Conservation (phyloP, 768 basidiomycete genomes). For the Leccinum arenicola region DNA sequence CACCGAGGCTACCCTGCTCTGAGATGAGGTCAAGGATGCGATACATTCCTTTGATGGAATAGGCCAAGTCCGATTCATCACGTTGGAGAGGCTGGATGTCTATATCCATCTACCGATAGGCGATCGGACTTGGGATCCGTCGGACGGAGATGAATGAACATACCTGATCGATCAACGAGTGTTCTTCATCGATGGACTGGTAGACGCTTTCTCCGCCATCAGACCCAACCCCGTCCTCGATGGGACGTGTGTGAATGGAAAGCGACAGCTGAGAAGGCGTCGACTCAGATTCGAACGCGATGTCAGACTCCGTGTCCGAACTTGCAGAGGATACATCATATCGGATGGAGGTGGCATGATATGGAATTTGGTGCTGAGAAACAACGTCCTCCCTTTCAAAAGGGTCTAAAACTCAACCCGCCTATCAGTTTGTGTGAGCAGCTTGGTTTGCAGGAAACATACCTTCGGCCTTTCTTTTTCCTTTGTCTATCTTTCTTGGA, state of each 20-base stretch:
- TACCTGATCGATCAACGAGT: slow-evolving; percentile 7
- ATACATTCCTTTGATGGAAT: slow-evolving; percentile 45
- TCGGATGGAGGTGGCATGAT: background rate
- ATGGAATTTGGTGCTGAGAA: background rate
- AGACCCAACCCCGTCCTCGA: background rate
- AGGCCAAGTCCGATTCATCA: slow-evolving; percentile 21
- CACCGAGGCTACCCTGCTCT: slow-evolving; percentile 53
- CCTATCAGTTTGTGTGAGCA: background rate
- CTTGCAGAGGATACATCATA: background rate
- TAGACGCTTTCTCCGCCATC: slow-evolving; percentile 16
- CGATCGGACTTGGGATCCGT: background rate
- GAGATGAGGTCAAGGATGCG: slow-evolving; percentile 52
- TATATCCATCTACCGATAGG: slow-evolving; percentile 18
- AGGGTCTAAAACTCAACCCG: slow-evolving; percentile 8
- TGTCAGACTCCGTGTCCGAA: slow-evolving; percentile 3
- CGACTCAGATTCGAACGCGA: background rate
- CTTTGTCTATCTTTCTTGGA: slow-evolving; percentile 17
- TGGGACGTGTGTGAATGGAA: background rate
- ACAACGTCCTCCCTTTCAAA: background rate
- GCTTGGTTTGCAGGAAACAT: background rate
- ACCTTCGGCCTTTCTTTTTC: slow-evolving; percentile 21
- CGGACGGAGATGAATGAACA: background rate
- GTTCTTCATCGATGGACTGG: slow-evolving; percentile 11
- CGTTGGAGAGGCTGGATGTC: slow-evolving; percentile 2
- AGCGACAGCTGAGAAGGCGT: slow-evolving; percentile 6